These are phyloP conservation scores for Ormosia semicastrata DNA, from an alignment of 306 rosid species.

Conservation along the genomic window DNA sequence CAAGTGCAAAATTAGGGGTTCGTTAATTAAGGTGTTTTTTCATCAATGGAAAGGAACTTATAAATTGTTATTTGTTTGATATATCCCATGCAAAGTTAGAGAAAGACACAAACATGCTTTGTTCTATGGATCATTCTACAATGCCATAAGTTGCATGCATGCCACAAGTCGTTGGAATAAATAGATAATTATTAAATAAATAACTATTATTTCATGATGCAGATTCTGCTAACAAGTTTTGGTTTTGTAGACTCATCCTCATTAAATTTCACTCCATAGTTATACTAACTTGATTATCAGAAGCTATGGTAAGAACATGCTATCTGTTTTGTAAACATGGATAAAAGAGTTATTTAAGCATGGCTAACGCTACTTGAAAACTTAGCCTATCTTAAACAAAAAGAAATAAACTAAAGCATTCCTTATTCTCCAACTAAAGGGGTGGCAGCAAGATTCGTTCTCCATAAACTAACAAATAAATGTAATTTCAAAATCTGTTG, in stretches of 20 bases:
- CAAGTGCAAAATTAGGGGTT: background rate
- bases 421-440: background rate
- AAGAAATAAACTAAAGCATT: background rate
- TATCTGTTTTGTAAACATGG: no score
- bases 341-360: no score
- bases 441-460: background rate
- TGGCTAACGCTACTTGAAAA: background rate
- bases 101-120: background rate
- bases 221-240: no score
- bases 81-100: background rate
- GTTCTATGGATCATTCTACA: no score
- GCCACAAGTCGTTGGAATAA: background rate
- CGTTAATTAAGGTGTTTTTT: background rate
- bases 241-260: no score
- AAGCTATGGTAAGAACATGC: no score
- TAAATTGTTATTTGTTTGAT: background rate
- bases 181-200: no score
- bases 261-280: no score
- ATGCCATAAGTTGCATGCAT: background rate
- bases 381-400: background rate
- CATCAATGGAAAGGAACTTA: background rate
- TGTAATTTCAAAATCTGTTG: background rate
- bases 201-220: no score
- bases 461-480: background rate
- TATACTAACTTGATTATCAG: no score